These are phyloP conservation scores for Ulota crispa DNA, from an alignment of 225 moss, liverwort and hornwort species.

Conservation along the genomic window DNA sequence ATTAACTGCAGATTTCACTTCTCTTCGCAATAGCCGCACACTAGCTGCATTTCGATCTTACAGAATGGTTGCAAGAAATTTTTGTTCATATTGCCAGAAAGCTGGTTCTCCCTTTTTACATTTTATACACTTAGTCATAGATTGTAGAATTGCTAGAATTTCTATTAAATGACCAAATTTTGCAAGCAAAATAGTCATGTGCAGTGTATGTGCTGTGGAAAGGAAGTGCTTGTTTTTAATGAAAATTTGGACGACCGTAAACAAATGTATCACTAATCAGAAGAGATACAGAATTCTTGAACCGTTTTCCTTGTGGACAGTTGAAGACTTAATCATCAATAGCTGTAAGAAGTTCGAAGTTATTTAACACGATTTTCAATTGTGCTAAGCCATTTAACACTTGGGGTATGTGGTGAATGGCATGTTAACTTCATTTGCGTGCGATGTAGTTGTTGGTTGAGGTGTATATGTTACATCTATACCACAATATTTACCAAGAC, in stretches of 20 bases:
- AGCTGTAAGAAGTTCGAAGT: background rate
- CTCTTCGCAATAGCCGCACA: background rate
- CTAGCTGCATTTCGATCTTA: background rate
- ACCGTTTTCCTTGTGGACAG: background rate
- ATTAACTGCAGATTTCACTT: background rate
- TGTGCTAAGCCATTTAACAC: background rate
- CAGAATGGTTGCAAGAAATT: background rate
- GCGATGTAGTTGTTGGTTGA: background rate
- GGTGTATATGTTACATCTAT: background rate
- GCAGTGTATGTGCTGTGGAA: background rate
- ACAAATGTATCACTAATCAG: background rate
- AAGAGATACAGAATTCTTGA: background rate
- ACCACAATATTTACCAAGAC: background rate
- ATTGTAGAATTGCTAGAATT: background rate
- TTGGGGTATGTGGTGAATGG: background rate
- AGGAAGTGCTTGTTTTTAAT: background rate
- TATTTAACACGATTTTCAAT: background rate
- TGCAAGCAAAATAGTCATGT: background rate
- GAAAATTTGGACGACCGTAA: background rate
- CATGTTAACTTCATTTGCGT: background rate
- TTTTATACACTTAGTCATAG: background rate
- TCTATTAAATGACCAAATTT: background rate
- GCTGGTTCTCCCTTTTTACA: background rate
- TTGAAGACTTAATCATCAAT: background rate
- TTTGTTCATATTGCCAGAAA: background rate